Evolutionary conservation across 768 basidiomycete species (phyloP), one percentile per base, ranked within the genome.

Genomic region (Tylopilus intermedius): DNA sequence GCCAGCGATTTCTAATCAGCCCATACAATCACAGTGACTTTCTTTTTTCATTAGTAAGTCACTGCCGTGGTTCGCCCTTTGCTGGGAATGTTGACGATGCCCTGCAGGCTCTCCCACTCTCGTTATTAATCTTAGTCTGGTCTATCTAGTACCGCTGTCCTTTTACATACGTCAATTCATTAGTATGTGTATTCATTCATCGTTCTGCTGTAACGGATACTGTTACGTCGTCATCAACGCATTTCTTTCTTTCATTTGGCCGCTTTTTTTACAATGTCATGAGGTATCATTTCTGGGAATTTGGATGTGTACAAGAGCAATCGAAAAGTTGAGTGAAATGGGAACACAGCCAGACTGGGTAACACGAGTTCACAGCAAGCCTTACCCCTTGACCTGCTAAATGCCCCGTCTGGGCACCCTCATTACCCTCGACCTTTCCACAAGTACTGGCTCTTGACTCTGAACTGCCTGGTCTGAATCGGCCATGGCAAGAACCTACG

Each of bases 401-500:
- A 66, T 67, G 68, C 57, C 60, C 67, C 45, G 48, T 47, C 53
- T 51, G 56, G 58, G 54, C 38, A 55, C 51, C 26, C 45, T 53
- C 59, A 53, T 39, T 51, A 47, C 61, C 58, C 58, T 50, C 52
- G 45, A 27, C 53, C 47, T 43, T 40, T 45, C 15, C 47, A 60
- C 62, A 57, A 53, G 57, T 40, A 48, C 49, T 53, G 51, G 58
- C 55, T 47, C 48, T 59, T 51, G 55, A 58, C 63, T 22, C 54
- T 46, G 49, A 50, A 40, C 49, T 48, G 44, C 53, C 42, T 37
- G 46, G 47, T 58, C 35, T 21, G 26, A 38, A 29, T 14, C 45
- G 43, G 32, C 55, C 55, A 77, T 80, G 76, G 74, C 79, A 54
- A 73, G 75, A 58, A 68, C 82, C 33, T 82, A 84, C 54, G 67